Conservation (phyloP, 768 basidiomycete species). For the Tulasnella sp. region DNA sequence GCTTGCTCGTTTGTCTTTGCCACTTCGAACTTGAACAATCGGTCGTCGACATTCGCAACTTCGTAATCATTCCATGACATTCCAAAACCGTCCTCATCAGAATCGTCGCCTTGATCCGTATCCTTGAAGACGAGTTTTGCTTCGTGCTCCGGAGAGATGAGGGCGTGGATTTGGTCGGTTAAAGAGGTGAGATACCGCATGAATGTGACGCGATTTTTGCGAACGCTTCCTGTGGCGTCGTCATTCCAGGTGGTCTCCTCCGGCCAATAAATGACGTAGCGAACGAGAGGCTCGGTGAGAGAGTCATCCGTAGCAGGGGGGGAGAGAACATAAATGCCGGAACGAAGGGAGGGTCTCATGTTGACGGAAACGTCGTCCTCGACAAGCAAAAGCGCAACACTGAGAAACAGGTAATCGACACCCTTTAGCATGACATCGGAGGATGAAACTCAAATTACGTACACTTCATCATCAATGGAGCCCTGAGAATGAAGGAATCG, state of each 20-base stretch:
- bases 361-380: slow-evolving; percentile 38
- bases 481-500: slow-evolving; percentile 49
- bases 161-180: slow-evolving; percentile 56
- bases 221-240: slow-evolving; percentile 46
- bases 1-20: slow-evolving; percentile 32
- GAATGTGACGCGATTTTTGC: slow-evolving; percentile 61
- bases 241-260: slow-evolving; percentile 56
- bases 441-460: slow-evolving; percentile 37
- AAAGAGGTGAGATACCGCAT: slow-evolving; percentile 68
- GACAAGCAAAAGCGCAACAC: neutral
- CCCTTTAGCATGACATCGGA: neutral
- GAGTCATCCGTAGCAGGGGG: neutral
- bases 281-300: neutral
- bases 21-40: slow-evolving; percentile 34
- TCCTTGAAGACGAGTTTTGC: slow-evolving; percentile 51
- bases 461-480: slow-evolving; percentile 50
- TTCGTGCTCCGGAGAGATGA: slow-evolving; percentile 57
- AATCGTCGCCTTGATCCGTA: slow-evolving; percentile 10
- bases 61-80: slow-evolving; percentile 6
- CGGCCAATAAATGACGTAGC: slow-evolving; percentile 65
- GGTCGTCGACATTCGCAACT: slow-evolving; percentile 24
- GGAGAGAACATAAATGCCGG: slow-evolving; percentile 55
- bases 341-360: slow-evolving; percentile 46
- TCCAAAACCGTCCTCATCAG: neutral
- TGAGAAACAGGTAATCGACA: slow-evolving; percentile 40